phyloP scores from a whole-genome alignment of 352 stramenopile species.

The Aphanomyces stellatus region DNA sequence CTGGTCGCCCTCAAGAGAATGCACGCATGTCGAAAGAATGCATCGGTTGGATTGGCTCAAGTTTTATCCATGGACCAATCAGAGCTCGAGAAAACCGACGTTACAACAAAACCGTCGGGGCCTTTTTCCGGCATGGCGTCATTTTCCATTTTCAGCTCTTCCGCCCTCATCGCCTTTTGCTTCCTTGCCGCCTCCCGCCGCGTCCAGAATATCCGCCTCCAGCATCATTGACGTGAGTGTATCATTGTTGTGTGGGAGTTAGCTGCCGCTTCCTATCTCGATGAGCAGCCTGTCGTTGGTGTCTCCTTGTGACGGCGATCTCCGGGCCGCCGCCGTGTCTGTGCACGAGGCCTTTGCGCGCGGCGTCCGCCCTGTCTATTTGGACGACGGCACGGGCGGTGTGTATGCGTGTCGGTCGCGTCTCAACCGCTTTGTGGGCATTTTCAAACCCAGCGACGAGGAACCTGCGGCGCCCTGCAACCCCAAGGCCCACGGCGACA shows the following conservation, averaged over 20 bases:
- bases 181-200: not conserved
- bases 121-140: not conserved
- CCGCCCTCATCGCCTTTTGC: not conserved
- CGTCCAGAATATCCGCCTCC: not conserved
- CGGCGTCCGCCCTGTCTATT: not conserved
- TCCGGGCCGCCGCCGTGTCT: not conserved
- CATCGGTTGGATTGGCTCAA: not conserved
- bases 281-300: slow-evolving; percentile 7
- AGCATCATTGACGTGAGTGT: not conserved
- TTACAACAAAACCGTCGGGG: not conserved
- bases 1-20: not conserved
- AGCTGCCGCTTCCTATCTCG: not conserved
- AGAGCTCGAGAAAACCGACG: not conserved
- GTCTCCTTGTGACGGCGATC: not conserved
- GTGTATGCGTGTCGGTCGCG: slow-evolving; percentile 52
- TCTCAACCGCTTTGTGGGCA: slow-evolving; percentile 32
- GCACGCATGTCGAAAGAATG: not conserved
- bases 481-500: slow-evolving; percentile 29
- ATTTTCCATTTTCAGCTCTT: slow-evolving; percentile 9
- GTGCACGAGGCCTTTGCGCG: not conserved
- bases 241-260: not conserved
- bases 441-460: slow-evolving; percentile 64
- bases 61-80: not conserved
- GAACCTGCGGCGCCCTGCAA: slow-evolving; percentile 55
- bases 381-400: slow-evolving; percentile 42